Base-by-base conservation (phyloP, 441 rosid species). In the Gossypium lobatum region DNA sequence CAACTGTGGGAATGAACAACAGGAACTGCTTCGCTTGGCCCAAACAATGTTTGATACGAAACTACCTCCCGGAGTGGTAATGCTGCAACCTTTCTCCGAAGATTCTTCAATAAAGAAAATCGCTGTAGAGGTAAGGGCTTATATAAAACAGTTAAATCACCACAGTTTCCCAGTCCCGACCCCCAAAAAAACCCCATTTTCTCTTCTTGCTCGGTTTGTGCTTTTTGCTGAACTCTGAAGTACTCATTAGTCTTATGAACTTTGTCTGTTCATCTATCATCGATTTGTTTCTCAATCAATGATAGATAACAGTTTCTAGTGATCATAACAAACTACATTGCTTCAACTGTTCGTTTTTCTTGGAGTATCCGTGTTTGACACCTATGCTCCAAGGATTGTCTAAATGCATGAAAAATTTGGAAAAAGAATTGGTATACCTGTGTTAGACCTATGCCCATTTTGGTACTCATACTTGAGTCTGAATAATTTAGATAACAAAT, bases 41-140 rank as follows among this genome's bases (percentile, higher is more conserved):
- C 88, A 91, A 79, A 85, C 91, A n/a, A 84, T 95, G 94, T 95
- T 95, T 66, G 99, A 95, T 79, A 89, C 96, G 1, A 88, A 87
- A 85, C 81, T 92, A 71, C 99, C 99, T 28, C 87, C 88, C 37
- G 97, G 99, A 74, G 92, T 92, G 42, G 70, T 26, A 60, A 89
- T 84, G 83, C 84, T 95, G 81, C 97, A 95, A 81, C 97, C 99
- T 14, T 95, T 95, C 83, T 72, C 97, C 0, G 95, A 95, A 74
- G 96, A 87, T 55, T 91, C 99, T 68, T 87, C 95, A 21, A 85
- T 91, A 46, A 90, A 89, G 80, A 95, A 91, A 82, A 82, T 92
- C 42, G 85, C 83, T 23, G 97, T 95, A 76, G 84, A 80, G 95
- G 97, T 87, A 79, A 77, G 77, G 71, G 42, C 42, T 67, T 23